These are phyloP conservation scores for Ephemerocybe angulata DNA, from an alignment of 768 basidiomycete species.

Conservation along the genomic window DNA sequence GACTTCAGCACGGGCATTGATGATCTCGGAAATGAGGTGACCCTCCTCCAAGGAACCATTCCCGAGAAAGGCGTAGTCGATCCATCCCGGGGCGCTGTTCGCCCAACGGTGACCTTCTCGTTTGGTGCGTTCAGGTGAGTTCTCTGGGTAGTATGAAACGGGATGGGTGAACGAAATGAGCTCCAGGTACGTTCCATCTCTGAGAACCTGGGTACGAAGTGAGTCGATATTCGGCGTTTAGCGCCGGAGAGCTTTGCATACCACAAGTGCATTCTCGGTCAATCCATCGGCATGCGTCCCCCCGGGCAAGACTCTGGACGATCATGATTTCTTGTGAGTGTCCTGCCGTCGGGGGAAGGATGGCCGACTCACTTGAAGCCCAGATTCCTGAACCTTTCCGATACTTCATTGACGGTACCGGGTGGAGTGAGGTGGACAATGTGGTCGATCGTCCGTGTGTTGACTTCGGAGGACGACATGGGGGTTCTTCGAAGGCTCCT, in stretches of 20 bases:
- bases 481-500: not conserved
- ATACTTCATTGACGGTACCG: constrained; percentile 46
- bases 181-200: constrained; percentile 63
- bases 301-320: constrained; percentile 56
- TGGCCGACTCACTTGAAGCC: constrained; percentile 61
- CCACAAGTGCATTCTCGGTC: constrained; percentile 64
- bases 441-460: constrained; percentile 52
- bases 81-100: constrained; percentile 2
- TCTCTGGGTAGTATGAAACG: constrained; percentile 48
- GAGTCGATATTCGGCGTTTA: not conserved
- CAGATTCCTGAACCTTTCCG: constrained; percentile 50
- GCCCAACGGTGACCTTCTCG: constrained; percentile 29
- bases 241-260: constrained; percentile 24
- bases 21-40: constrained; percentile 26
- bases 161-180: constrained; percentile 64
- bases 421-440: constrained; percentile 71
- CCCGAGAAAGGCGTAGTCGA: constrained; percentile 10
- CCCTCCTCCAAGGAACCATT: constrained; percentile 3
- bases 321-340: not conserved
- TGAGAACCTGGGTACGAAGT: constrained; percentile 38
- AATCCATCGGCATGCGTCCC: constrained; percentile 63
- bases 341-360: not conserved
- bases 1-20: constrained; percentile 47
- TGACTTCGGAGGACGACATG: not conserved
- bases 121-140: constrained; percentile 38